These are phyloP conservation scores for Lippia alba DNA, from an alignment of 305 asterid species.

Conservation along the genomic window DNA sequence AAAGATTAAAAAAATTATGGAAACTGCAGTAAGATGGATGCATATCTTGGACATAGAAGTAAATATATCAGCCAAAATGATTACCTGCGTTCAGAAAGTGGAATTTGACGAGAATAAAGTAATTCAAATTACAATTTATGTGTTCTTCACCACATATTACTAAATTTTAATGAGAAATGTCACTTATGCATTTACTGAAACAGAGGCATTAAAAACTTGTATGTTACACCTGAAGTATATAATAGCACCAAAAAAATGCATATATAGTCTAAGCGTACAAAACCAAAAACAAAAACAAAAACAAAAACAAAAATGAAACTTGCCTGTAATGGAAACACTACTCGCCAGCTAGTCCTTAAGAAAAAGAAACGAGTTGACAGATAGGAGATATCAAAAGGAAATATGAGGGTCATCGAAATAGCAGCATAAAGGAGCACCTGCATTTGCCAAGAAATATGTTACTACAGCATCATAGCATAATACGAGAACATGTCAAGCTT, in stretches of 20 bases:
- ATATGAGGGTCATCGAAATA: constrained; percentile 80
- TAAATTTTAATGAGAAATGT: too few species aligned
- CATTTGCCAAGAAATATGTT: constrained; percentile 39
- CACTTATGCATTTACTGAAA: not conserved
- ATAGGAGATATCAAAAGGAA: constrained; percentile 92
- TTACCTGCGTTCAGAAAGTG: constrained; percentile 69
- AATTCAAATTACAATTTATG: too few species aligned
- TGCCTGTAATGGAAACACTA: constrained; percentile 90
- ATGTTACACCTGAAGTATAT: not conserved
- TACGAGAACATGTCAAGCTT: constrained; percentile 13
- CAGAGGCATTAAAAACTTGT: constrained; percentile 13
- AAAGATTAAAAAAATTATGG: constrained; percentile 24
- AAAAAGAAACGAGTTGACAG: constrained; percentile 92
- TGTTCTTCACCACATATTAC: too few species aligned
- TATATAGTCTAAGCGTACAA: too few species aligned
- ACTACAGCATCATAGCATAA: constrained; percentile 27
- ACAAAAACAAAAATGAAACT: too few species aligned
- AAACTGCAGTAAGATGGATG: constrained; percentile 30
- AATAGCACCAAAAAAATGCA: too few species aligned
- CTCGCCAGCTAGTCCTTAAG: constrained; percentile 89
- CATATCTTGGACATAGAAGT: constrained; percentile 99
- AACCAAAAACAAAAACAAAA: too few species aligned
- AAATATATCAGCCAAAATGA: constrained; percentile 94
- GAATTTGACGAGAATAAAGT: constrained; percentile 39
- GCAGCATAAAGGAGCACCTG: constrained; percentile 95